Base-by-base conservation (phyloP, 495 filamentous ascomycete genomes). In the Annulohypoxylon bovei region DNA sequence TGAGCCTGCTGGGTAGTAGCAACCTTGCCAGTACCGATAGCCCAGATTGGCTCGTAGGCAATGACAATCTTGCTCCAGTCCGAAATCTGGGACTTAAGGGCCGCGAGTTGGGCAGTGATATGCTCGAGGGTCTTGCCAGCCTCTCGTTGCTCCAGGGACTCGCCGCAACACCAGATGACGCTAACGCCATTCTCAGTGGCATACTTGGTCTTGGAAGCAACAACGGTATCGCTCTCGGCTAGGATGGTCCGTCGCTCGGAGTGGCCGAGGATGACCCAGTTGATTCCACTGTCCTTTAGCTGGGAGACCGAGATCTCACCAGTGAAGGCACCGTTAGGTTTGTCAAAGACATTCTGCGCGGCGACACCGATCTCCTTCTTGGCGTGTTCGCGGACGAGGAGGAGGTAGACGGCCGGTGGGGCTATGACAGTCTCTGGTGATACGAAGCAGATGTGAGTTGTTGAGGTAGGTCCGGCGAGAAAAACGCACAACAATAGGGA, bases 1-100 rank as follows among this genome's bases (percentile, higher is more conserved):
- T 97, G 94, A 62, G 94, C 93, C 84, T 98, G 93, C 84, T 93
- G 85, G 46, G 92, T 95, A 55, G 89, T 94, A 74, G 95, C 95
- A 65, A 98, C 95, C 85, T 97, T 98, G 76, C 95, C 95, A 68
- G 95, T 98, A 66, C 96, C 95, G 76, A 98, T 98, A 73, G 95
- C 96, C 95, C 95, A 99, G 84, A 99, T 95, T 72, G 95, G 95
- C 87, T 99, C 96, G 80, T 99, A 99, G 73, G 95, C 96, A 74
- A 99, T 88, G 79, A 98, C 95, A 72, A 99, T 89, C 83, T 95
- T 96, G 59, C 81, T 85, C 95, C 95, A 99, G 81, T 97, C 90
- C 85, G 84, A 75, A 75, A 92, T 83, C 77, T 92, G 86, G 60
- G 86, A 84, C 74, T 81, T 83, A 64, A 92, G 87, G 68, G 91